Base-by-base conservation (phyloP, 1,139 yeast species). In the Lizanozyma gosingica region DNA sequence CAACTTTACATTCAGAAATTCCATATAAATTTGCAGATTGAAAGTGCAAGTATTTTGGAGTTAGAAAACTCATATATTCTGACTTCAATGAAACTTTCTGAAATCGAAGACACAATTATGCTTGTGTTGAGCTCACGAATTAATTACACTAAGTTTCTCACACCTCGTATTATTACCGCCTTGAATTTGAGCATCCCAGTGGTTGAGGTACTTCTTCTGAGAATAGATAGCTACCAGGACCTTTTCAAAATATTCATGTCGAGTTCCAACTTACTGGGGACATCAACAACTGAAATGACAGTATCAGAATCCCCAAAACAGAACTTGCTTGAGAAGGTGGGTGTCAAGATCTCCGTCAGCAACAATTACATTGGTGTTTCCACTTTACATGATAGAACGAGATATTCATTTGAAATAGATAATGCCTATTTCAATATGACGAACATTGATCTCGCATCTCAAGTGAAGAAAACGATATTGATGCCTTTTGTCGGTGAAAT, bases 321-420 rank as follows among this genome's bases (percentile, higher is more conserved):
- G n/a, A 39, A 9, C 35, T 58, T 29, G 60, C 60, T 1, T 56
- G 29, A 22, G 9, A 22, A 22, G 11, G 9, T 22, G 6, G 29
- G 29, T 6, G 11, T 63, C 41, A 62, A 56, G 37, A 37, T 59
- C n/a, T 53, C 51, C 14, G 44, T 64, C 37, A 42, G 54, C 2
- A 65, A 63, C 41, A 66, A 68, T 38, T 68, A 68, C 43, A 46
- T 64, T 36, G 71, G 71, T 4, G 39, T 69, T 16, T 60, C 70
- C 0, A 54, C 67, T 2, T 52, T 57, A 40, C 49, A 57, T 8
- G 63, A 60, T 15, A 60, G 57, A 35, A 52, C 69, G 1, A 63
- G 62, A 38, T 56, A 55, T 39, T 55, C 71, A 0, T 49, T 66
- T 37, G 74, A 63, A 43, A 40, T 62, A 2, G 72, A 66, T 22